A percentile compares a stretch with the other conserved stretches of the same genome.
These are phyloP conservation scores for Chrysanthemum makinoi DNA, from an alignment of 129 eudicot genomes.

Conservation along the genomic window DNA sequence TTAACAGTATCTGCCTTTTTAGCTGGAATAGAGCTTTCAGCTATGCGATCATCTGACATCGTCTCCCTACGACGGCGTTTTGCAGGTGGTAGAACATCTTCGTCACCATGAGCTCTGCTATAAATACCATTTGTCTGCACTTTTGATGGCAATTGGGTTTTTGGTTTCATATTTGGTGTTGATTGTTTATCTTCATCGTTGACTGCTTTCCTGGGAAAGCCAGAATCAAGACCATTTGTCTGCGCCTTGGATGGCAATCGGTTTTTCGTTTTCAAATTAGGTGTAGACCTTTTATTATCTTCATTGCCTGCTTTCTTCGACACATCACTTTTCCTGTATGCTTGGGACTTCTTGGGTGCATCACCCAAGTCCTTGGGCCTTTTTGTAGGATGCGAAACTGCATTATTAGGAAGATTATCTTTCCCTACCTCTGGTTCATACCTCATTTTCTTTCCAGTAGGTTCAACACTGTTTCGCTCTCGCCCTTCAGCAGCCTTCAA, in stretches of 20 bases:
- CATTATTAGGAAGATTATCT: slow-evolving; percentile 23
- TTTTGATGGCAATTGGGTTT: slow-evolving; percentile 26
- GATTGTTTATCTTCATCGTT: slow-evolving; percentile 32
- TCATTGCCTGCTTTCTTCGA: slow-evolving; percentile 33
- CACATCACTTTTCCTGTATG: slow-evolving; percentile 34
- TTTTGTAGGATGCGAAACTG: slow-evolving; percentile 41
- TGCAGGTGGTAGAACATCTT: slow-evolving; percentile 52
- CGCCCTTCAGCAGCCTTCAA: slow-evolving; percentile 37
- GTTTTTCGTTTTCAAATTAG: slow-evolving; percentile 41
- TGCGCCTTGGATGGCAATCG: slow-evolving; percentile 28
- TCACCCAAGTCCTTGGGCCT: slow-evolving; percentile 51
- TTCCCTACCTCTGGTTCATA: no score
- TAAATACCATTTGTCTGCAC: slow-evolving; percentile 29
- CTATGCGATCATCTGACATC: slow-evolving; percentile 34
- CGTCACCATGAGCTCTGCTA: slow-evolving; percentile 37
- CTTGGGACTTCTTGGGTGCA: slow-evolving; percentile 33
- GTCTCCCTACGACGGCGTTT: slow-evolving; percentile 51
- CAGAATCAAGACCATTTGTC: slow-evolving; percentile 27
- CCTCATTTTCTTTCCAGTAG: slow-evolving; percentile 32
- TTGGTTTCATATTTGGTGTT: slow-evolving; percentile 33
- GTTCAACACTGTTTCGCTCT: slow-evolving; percentile 23
- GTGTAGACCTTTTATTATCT: slow-evolving; percentile 32
- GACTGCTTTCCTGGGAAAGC: slow-evolving; percentile 30
- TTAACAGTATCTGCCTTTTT: slow-evolving; percentile 38
- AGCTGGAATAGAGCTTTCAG: slow-evolving; percentile 31